Base-by-base conservation (phyloP, 1,139 yeast species). In the Scheffersomyces cryptocercus region DNA sequence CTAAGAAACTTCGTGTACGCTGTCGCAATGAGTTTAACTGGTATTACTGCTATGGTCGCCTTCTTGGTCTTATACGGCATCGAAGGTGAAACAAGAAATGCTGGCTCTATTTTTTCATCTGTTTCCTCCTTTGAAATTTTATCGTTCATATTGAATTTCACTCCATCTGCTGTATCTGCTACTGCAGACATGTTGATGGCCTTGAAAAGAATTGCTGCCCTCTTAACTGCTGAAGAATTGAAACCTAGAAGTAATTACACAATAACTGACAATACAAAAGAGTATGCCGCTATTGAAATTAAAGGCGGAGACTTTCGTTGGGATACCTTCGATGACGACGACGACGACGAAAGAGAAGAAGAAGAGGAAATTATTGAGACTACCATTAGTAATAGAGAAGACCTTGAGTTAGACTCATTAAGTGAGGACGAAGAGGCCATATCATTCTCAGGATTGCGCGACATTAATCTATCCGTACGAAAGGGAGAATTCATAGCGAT, bases 41-140 rank as follows among this genome's bases (percentile, higher is more conserved):
- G 77, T 10, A 61, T 86, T 44, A 81, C 89, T 1, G 84, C 93
- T 2, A 73, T 85, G 76, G 69, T 82, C 2, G 77, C 96, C 0
- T 89, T 88, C 55, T 76, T 88, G 48, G 82, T 82, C 0, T 65
- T 86, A 51, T 83, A 82, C 51, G 80, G 75, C 35, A 65, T 81
- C 3, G 52, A 49, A 51, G 67, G 75, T 37, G 64, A 70, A 14
- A 57, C 58, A 11, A 74, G 80, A 50, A 70, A 74, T 47, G 83
- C 95, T 1, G 89, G 88, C 3, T 69, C 76, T 28, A 81, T 88
- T 7, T 89, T 89, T 58, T 78, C 96, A 0, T 84, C 96, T 6
- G 68, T 89, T 41, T 75, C 93, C 0, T 73, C 87, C 40, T 89
- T 88, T 68, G 82, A 83, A 51, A 74, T 81, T 29, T 67, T 77